These are phyloP conservation scores for Sugiyamaella sp. DNA, from an alignment of 1,139 yeast genomes.

Conservation along the genomic window DNA sequence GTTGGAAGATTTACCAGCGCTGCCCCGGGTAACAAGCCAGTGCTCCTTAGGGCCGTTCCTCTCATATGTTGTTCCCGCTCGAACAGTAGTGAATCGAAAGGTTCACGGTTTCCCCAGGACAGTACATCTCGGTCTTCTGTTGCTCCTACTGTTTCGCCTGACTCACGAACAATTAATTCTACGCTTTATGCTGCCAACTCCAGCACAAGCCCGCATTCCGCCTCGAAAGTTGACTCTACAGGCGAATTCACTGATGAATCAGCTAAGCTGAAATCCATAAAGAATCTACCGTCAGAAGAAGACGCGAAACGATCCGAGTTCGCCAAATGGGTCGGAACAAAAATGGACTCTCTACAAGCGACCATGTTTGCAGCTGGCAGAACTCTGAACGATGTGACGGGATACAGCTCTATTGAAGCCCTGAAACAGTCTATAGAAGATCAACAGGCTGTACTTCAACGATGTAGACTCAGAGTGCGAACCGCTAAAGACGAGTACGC, in stretches of 20 bases:
- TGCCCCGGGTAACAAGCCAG: too few relatives aligned
- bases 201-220: not conserved
- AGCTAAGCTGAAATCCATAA: constrained; percentile 21
- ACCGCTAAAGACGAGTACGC: constrained; percentile 57
- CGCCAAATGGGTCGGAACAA: constrained; percentile 57
- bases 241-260: constrained; percentile 1
- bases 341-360: constrained; percentile 65
- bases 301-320: constrained; percentile 50
- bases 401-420: constrained; percentile 79
- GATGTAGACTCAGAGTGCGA: constrained; percentile 54
- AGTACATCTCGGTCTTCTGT: not conserved
- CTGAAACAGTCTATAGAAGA: constrained; percentile 63
- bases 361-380: constrained; percentile 70
- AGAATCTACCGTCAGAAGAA: constrained; percentile 48
- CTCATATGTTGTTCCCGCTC: too few relatives aligned
- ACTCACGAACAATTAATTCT: too few relatives aligned
- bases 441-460: constrained; percentile 51
- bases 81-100: too few relatives aligned
- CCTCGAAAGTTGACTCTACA: not conserved
- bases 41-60: too few relatives aligned
- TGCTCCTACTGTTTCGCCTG: not conserved
- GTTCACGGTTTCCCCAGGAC: too few relatives aligned
- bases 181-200: too few relatives aligned
- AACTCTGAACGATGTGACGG: constrained; percentile 87
- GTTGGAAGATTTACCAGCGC: too few relatives aligned